phyloP scores from a whole-genome alignment of 768 basidiomycete genomes.

The Russula griseocarnosa region DNA sequence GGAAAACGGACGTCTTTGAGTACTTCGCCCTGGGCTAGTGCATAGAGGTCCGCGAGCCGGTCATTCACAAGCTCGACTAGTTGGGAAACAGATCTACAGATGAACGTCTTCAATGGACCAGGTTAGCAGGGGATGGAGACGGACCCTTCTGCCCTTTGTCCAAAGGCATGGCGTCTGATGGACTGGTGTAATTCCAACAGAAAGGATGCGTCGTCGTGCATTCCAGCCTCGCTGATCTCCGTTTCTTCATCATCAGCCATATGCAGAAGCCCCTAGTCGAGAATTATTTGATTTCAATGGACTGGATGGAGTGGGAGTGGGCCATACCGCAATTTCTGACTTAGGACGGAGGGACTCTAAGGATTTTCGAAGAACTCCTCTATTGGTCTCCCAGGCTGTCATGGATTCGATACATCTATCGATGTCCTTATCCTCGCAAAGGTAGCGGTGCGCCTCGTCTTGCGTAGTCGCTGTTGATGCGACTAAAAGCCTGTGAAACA shows the following conservation, averaged over 20 bases:
- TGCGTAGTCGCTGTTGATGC: conserved; percentile 10
- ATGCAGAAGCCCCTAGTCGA: conserved; percentile 11
- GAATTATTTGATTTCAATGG: background rate
- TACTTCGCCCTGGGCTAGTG: conserved; percentile 21
- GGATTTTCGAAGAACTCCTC: background rate
- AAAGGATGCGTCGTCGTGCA: conserved; percentile 23
- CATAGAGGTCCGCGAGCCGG: conserved; percentile 21
- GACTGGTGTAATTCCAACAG: conserved; percentile 23
- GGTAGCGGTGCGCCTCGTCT: conserved; percentile 16
- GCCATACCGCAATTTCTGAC: conserved; percentile 15
- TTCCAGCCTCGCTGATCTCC: conserved; percentile 15
- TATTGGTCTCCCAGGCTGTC: conserved; percentile 16
- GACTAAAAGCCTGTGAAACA: conserved; percentile 10
- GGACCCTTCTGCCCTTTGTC: conserved; percentile 17
- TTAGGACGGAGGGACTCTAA: background rate
- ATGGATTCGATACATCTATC: conserved; percentile 17
- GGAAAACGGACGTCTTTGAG: conserved; percentile 21
- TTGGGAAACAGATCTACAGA: conserved; percentile 13
- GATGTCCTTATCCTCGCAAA: conserved; percentile 16
- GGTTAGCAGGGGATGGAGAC: background rate
- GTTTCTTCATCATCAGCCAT: conserved; percentile 5
- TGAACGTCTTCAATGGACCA: background rate
- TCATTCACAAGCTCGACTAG: conserved; percentile 22
- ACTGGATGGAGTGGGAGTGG: background rate
- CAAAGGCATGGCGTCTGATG: conserved; percentile 20